Evolutionary conservation across 495 filamentous ascomycete genomes (phyloP).

Genomic region (Staphylotrichum longicolle): DNA sequence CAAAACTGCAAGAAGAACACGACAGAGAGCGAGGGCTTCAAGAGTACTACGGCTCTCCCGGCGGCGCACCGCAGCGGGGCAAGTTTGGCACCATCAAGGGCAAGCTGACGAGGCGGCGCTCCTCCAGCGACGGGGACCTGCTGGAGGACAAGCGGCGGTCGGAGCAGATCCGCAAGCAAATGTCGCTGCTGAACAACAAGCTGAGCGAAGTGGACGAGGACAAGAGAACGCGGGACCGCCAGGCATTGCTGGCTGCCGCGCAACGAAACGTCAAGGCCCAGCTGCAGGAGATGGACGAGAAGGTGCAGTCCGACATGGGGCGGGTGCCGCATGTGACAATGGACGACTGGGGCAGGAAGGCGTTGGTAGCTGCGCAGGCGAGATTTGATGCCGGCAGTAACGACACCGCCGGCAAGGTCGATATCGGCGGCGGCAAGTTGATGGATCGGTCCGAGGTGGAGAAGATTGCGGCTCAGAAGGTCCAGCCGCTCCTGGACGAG

Average conservation of each 20-base stretch:
- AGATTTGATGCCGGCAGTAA: conserved; percentile 52
- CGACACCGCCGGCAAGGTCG: conserved; percentile 59
- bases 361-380: conserved; percentile 62
- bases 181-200: conserved; percentile 69
- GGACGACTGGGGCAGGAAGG: conserved; percentile 77
- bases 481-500: conserved; percentile 91
- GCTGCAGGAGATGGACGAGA: conserved; percentile 76
- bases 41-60: conserved; percentile 62
- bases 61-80: conserved; percentile 38
- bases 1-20: conserved; percentile 72
- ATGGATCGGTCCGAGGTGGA: conserved; percentile 80
- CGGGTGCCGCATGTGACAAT: conserved; percentile 66
- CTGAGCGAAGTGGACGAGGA: conserved; percentile 68
- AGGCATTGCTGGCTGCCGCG: conserved; percentile 71
- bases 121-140: conserved; percentile 65
- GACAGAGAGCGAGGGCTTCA: conserved; percentile 56
- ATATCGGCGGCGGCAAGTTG: conserved; percentile 77
- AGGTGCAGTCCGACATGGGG: conserved; percentile 71
- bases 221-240: conserved; percentile 70
- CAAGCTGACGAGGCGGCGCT: conserved; percentile 59
- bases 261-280: conserved; percentile 78
- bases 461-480: conserved; percentile 68
- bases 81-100: conserved; percentile 54
- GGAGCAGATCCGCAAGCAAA: conserved; percentile 72
- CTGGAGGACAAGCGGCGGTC: conserved; percentile 65